These are phyloP conservation scores for Diplosphaera chodatii DNA, from an alignment of 139 green algal genomes.

Conservation along the genomic window DNA sequence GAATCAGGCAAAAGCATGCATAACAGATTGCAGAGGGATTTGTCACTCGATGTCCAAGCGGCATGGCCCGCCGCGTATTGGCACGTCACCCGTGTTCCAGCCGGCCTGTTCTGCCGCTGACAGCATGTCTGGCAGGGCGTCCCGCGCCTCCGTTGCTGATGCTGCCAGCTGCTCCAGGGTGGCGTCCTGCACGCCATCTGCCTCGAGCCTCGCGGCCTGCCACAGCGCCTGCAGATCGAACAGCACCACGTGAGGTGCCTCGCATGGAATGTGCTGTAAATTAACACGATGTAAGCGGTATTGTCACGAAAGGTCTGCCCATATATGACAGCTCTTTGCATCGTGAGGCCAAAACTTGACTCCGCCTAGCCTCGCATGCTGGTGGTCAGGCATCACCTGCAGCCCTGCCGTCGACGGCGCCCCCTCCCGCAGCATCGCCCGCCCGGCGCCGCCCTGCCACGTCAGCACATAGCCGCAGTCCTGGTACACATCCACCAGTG, in stretches of 20 bases:
- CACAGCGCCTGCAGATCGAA: slow-evolving; percentile 27
- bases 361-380: no score
- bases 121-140: slow-evolving; percentile 18
- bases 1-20: no score
- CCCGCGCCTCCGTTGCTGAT: slow-evolving; percentile 20
- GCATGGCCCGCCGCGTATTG: neutral
- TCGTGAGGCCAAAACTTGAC: no score
- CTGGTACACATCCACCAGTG: slow-evolving; percentile 32
- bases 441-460: slow-evolving; percentile 27
- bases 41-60: neutral
- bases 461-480: slow-evolving; percentile 53
- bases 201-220: slow-evolving; percentile 62
- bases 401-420: neutral
- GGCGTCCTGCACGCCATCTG: neutral
- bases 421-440: slow-evolving; percentile 49
- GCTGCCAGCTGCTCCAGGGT: neutral
- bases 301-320: no score
- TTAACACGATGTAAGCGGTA: no score
- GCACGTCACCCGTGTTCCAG: slow-evolving; percentile 4
- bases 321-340: no score
- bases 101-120: slow-evolving; percentile 1
- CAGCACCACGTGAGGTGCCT: no score
- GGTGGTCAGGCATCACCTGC: neutral
- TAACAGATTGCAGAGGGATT: no score
- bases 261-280: no score